phyloP scores from a whole-genome alignment of 2,329 filamentous ascomycete genomes.

The Epichloe gansuensis region DNA sequence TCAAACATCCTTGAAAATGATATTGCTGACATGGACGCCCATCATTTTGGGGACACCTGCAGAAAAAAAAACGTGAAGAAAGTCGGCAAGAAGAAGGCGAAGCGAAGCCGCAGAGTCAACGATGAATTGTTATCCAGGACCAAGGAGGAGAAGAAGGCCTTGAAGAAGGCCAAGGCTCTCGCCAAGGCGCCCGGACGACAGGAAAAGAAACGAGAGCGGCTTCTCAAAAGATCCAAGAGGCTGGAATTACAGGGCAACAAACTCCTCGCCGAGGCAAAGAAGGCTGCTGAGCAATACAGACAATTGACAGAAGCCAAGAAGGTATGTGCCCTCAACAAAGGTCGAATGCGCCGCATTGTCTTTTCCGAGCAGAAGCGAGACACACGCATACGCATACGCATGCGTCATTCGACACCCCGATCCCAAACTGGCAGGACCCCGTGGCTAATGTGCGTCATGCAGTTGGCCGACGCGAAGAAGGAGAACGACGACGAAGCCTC shows the following conservation, averaged over 20 bases:
- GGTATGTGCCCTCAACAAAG: conserved; percentile 2
- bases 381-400: not conserved
- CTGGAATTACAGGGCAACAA: conserved; percentile 28
- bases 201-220: conserved; percentile 26
- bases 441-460: conserved; percentile 1
- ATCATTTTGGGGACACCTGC: not conserved
- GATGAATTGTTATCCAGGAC: conserved; percentile 19
- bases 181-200: conserved; percentile 18
- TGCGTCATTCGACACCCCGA: not conserved
- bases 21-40: too few species aligned
- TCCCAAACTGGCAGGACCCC: not conserved
- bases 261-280: conserved; percentile 28
- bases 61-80: not conserved
- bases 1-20: not conserved
- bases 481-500: conserved; percentile 7
- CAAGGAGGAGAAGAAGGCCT: conserved; percentile 18
- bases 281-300: conserved; percentile 17
- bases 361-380: not conserved
- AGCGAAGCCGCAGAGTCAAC: conserved; percentile 14
- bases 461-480: conserved; percentile 14
- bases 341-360: not conserved
- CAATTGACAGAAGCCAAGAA: conserved; percentile 10
- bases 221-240: conserved; percentile 25
- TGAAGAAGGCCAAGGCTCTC: conserved; percentile 19
- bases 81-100: not conserved